Evolutionary conservation across 345 rosid genomes (phyloP).

Genomic region (Eucalyptus pumila): DNA sequence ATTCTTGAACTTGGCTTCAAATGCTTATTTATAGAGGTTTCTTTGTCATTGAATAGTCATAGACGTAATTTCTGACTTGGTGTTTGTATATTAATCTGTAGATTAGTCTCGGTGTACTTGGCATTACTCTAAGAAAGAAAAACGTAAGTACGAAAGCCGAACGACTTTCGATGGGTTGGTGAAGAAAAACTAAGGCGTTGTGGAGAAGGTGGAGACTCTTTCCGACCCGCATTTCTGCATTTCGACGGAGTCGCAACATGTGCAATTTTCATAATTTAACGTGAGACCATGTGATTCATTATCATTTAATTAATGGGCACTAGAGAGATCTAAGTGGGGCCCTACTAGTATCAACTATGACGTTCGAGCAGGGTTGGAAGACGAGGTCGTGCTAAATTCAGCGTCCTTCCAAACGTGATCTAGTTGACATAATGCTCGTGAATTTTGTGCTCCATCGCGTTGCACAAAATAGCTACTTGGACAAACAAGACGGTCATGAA

Average conservation of each 20-base stretch:
- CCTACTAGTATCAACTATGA: too few relatives aligned
- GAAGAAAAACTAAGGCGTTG: background rate
- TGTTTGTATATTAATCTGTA: background rate
- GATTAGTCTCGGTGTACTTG: background rate
- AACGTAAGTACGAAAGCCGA: background rate
- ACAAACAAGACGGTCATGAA: background rate
- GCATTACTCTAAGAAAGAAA: background rate
- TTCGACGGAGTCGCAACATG: too few relatives aligned
- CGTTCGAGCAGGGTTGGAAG: too few relatives aligned
- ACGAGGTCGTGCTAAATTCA: too few relatives aligned
- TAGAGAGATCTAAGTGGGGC: background rate
- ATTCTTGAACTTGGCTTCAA: background rate
- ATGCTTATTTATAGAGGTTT: background rate
- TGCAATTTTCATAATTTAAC: background rate
- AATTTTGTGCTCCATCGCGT: too few relatives aligned
- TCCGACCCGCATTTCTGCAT: too few relatives aligned
- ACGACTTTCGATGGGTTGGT: background rate
- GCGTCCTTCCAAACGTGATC: too few relatives aligned
- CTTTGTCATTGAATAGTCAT: background rate
- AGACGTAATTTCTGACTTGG: background rate
- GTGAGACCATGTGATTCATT: background rate
- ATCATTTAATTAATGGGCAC: background rate
- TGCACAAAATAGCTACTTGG: too few relatives aligned
- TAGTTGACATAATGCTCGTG: too few relatives aligned
- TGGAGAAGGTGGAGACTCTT: too few relatives aligned